Evolutionary conservation across 1,139 yeast genomes (phyloP), one percentile per base, ranked within the genome.

Genomic region (Suhomyces guaymorum): DNA sequence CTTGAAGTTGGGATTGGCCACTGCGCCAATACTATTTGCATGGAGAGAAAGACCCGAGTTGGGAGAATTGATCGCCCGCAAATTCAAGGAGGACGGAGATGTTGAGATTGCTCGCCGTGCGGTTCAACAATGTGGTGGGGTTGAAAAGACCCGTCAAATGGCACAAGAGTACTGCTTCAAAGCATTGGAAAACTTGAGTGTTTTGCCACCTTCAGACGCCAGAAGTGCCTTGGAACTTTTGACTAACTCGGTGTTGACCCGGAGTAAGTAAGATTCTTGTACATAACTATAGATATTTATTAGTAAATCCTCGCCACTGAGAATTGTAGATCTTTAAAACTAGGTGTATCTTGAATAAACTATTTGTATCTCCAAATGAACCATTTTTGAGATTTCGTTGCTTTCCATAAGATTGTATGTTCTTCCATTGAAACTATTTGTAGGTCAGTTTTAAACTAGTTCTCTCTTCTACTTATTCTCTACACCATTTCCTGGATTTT

Each of bases 1-100:
- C 61, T 73, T 92, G 49, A 82, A 90, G 57, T 71, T 92, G 31
- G 99, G 99, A 0, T 73, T 92, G 44, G 97, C 97, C 1, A 92
- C 99, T 1, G 97, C 97, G 0, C 99, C 99, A 2, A 90, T 92
- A 4, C 67, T 92, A 38, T 92, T 75, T 63, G 97, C 98, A 2
- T 92, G 98, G 98, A 80, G 78, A 52, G 79, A 83, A 55, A 80
- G 78, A 51, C 95, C 96, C 1, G 85, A 82, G 43, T 67, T 92
- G 35, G 97, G 97, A 2, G 81, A 78, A 20, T 63, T 90, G 55
- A 89, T 92, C 48, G 80, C 79, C 23, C 76, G 98, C 43, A 88
- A 90, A 59, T 94, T 92, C 59, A 71, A 75, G 34, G 66, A 78
- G 42, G 79, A 81, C 1, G 96, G 96, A 2, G 98, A 92, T 57